Evolutionary conservation across 1,139 yeast species (phyloP).

Genomic region (Protomyces macrosporus): DNA sequence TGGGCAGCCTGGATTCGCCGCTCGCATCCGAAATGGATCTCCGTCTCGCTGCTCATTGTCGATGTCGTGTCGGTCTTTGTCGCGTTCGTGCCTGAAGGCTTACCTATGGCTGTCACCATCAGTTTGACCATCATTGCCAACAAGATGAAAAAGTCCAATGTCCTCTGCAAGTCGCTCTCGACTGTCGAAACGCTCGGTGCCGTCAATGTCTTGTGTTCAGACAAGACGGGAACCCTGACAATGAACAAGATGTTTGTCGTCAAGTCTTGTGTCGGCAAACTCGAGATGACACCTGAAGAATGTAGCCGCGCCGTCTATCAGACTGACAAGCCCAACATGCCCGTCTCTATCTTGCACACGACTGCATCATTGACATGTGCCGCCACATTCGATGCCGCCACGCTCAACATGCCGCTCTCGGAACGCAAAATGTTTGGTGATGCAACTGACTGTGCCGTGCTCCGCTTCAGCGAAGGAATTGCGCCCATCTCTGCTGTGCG

Average conservation of each 20-base stretch:
- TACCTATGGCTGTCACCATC: slow-evolving; percentile 52
- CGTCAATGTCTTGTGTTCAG: slow-evolving; percentile 94
- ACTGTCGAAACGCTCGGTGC: slow-evolving; percentile 99
- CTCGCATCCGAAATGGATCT: slow-evolving; percentile 45
- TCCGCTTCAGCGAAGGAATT: slow-evolving; percentile 41
- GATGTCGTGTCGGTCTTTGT: slow-evolving; percentile 45
- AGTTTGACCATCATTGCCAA: slow-evolving; percentile 92
- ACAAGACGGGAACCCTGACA: slow-evolving; percentile 94
- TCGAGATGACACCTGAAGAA: slow-evolving; percentile 59
- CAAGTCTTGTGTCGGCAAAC: slow-evolving; percentile 65
- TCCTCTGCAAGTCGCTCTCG: slow-evolving; percentile 81
- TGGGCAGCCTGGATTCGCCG: slow-evolving; percentile 49
- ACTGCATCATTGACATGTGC: slow-evolving; percentile 43
- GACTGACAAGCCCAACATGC: not conserved
- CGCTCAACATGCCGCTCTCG: slow-evolving; percentile 32
- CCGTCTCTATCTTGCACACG: slow-evolving; percentile 38
- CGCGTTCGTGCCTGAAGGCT: slow-evolving; percentile 52
- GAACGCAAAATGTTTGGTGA: slow-evolving; percentile 44
- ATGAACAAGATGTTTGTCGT: slow-evolving; percentile 62
- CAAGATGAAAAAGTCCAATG: slow-evolving; percentile 94
- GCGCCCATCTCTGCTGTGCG: slow-evolving; percentile 28
- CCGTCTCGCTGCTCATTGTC: slow-evolving; percentile 43
- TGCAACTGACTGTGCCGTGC: slow-evolving; percentile 50
- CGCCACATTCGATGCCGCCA: slow-evolving; percentile 38
- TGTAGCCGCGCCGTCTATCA: slow-evolving; percentile 31